Base-by-base conservation (phyloP, 768 basidiomycete species). In the Galerina marginata region DNA sequence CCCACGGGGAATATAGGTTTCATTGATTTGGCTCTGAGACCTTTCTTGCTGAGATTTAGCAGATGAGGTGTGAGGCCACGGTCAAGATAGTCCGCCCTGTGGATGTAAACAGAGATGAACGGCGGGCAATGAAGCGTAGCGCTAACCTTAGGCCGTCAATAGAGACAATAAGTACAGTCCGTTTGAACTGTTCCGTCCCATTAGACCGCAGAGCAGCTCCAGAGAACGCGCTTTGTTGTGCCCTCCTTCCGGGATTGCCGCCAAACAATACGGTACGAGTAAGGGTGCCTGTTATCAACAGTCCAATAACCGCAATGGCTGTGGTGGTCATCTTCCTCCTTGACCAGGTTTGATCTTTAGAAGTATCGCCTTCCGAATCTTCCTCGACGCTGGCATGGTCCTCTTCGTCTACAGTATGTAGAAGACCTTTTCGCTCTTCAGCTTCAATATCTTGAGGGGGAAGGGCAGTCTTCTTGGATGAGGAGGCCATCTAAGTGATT, bases 21-120 rank as follows among this genome's bases (percentile, higher is more conserved):
- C 87, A 96, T 88, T 4, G 85, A 91, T 72, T 96, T 93, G 2
- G 95, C 94, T 37, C 92, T 82, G n/a, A 96, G 67, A 1, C 95
- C 95, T 69, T 89, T 81, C 75, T 89, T 85, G 69, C 91, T 91
- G 59, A 95, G 89, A 58, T 86, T 85, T 45, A 94, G 77, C 11
- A 96, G 74, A 71, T 96, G 89, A 1, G 94, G 93, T 0, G 94
- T 95, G 43, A 95, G 71, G 0, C 91, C 92, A 50, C 92, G 82
- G 71, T 95, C 92, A 25, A 96, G 81, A 69, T 96, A 96, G 71
- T 92, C 92, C 38, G 94, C 92, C 55, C 93, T 93, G 29, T 56
- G 49, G 20, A 44, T 16, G 44, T 56, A 70, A 7, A 11, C 61
- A 62, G 10, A 51, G 44, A 11, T 46, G 47, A 25, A 48, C 29